Evolutionary conservation across 257 asterid genomes (phyloP).

Genomic region (Solanum lignicaule): DNA sequence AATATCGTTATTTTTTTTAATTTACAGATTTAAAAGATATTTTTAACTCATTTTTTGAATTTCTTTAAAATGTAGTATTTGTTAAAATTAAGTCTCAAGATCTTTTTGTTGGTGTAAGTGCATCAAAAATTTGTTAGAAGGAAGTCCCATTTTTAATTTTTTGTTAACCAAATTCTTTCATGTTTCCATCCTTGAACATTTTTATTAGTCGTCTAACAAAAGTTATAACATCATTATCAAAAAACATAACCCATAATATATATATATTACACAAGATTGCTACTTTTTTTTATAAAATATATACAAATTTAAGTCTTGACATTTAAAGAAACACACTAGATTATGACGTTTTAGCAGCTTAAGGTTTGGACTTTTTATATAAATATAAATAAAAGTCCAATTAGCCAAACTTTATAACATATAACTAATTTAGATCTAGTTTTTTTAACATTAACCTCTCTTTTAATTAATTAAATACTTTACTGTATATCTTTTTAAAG

Average conservation of each 20-base stretch:
- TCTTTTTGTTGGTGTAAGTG: neutral
- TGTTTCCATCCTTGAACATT: neutral
- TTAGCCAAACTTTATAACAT: neutral
- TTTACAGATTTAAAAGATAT: neutral
- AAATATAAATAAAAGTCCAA: neutral
- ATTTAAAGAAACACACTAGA: neutral
- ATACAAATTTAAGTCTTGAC: neutral
- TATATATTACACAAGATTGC: neutral
- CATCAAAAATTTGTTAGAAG: neutral
- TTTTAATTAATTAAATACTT: neutral
- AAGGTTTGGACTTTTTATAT: neutral
- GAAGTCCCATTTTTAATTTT: neutral
- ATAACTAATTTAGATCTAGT: neutral
- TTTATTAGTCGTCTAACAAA: neutral
- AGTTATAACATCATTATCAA: neutral
- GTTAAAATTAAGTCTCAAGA: neutral
- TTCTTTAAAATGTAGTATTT: neutral
- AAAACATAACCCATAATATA: neutral
- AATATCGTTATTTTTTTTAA: too few relatives aligned
- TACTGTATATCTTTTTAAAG: neutral
- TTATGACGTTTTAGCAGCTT: neutral
- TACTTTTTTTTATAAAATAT: neutral
- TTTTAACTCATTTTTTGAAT: neutral
- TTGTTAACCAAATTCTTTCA: neutral
- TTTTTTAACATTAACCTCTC: neutral